Base-by-base conservation (phyloP, 805 yeast species). In the Hanseniaspora lindneri region DNA sequence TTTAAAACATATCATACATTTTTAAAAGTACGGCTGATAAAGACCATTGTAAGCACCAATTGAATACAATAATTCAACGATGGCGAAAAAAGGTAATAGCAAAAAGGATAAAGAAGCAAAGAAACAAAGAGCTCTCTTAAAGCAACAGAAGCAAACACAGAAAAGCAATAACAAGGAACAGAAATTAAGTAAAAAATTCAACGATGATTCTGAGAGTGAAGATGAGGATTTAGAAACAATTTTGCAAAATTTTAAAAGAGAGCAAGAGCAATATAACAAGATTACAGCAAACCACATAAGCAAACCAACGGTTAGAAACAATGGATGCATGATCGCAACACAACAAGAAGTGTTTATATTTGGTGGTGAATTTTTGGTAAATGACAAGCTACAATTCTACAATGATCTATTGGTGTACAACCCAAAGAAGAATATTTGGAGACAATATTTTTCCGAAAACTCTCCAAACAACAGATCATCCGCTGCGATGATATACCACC, bases 401-500 rank as follows among this genome's bases (percentile, higher is more conserved):
- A 89, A 88, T 58, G 97, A 89, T 56, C 67, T 88, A 52, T 77
- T 65, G 59, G 71, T 81, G 2, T 88, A 81, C 64, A 69, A 83
- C 6, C 71, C 83, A 5, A 94, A 85, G 55, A 77, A 83, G 36
- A 82, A 82, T 58, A 74, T 68, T 20, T 89, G 98, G 98, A 74
- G 86, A 52, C 73, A 72, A 51, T 74, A 79, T 55, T 68, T 80
- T 2, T 85, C 95, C 1, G 83, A 83, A 56, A 89, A 89, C 60
- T 65, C 94, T 0, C 98, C 98, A 14, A 74, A 88, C 60, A 95
- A 96, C 1, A 69, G 98, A 53, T 83, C 95, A 0, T 86, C 96
- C 0, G 96, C 94, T 56, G 83, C 95, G 1, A 83, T 88, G 85
- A 80, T 88, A 53, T 80, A 84, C 0, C 97, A 89, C 64, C 95